phyloP scores from a whole-genome alignment of 331 rosid species.

The Prunus yedoensis region DNA sequence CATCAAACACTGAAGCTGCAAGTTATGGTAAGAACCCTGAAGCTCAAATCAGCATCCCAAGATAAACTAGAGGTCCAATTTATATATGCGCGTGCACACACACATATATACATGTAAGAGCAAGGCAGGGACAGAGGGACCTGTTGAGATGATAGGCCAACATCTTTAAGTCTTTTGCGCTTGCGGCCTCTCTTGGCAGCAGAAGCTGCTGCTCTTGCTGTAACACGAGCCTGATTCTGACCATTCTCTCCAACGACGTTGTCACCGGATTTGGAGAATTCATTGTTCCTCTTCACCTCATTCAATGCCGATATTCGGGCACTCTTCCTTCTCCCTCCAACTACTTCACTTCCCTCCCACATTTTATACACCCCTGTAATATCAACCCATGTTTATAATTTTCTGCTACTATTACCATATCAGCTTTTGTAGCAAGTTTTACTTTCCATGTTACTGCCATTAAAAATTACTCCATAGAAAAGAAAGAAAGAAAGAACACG shows the following conservation, averaged over 20 bases:
- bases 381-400: neutral
- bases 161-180: slow-evolving; percentile 37
- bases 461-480: too few species aligned
- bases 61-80: neutral
- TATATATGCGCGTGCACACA: neutral
- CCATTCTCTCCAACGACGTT: neutral
- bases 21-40: neutral
- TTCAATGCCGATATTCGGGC: slow-evolving; percentile 32
- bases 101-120: neutral
- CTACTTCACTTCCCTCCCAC: slow-evolving; percentile 9
- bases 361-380: slow-evolving; percentile 8
- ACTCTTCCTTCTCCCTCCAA: slow-evolving; percentile 30
- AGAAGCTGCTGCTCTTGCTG: slow-evolving; percentile 3
- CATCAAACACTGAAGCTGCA: neutral
- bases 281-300: slow-evolving; percentile 25
- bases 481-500: neutral
- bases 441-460: neutral
- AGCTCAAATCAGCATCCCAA: neutral
- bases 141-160: slow-evolving; percentile 25
- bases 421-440: neutral
- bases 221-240: neutral
- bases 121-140: slow-evolving; percentile 15
- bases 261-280: neutral
- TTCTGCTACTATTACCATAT: neutral
- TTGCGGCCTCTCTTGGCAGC: slow-evolving; percentile 30